Conservation (phyloP, 2,329 filamentous ascomycete species). For the Stachybotrys chartarum region DNA sequence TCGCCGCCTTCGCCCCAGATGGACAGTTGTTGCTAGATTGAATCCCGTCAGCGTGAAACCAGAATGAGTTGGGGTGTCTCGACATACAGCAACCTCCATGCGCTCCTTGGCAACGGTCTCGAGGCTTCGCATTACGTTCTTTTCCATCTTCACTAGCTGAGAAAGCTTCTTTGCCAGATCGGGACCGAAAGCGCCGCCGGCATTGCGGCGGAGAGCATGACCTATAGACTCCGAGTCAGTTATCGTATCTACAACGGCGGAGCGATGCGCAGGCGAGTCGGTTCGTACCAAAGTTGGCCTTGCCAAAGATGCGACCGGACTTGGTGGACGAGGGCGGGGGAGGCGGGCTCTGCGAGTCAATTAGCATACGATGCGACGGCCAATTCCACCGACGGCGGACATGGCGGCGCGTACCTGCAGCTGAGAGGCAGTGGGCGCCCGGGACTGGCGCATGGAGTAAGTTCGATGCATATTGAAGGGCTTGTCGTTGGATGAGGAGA, state of each 20-base stretch:
- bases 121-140: constrained; percentile 99
- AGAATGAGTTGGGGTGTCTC: not conserved
- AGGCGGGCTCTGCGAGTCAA: constrained; percentile 67
- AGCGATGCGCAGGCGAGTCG: too few species aligned
- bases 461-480: constrained; percentile 79
- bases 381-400: not conserved
- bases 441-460: constrained; percentile 96
- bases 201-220: constrained; percentile 64
- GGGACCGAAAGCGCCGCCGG: constrained; percentile 69
- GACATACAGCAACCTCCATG: constrained; percentile 93
- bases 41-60: constrained; percentile 5
- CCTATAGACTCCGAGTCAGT: constrained; percentile 25
- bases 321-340: constrained; percentile 90
- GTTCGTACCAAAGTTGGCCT: constrained; percentile 71
- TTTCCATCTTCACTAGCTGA: constrained; percentile 99
- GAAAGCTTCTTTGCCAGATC: constrained; percentile 97
- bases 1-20: constrained; percentile 95
- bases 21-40: constrained; percentile 84
- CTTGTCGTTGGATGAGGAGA: not conserved
- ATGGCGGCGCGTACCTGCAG: constrained; percentile 39
- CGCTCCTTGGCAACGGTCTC: constrained; percentile 91
- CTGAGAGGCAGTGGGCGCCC: constrained; percentile 87
- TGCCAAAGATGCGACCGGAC: constrained; percentile 81
- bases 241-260: not conserved
- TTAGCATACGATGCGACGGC: constrained; percentile 5